Conservation (phyloP, 2,329 filamentous ascomycete species). For the Aspergillus cejpii region DNA sequence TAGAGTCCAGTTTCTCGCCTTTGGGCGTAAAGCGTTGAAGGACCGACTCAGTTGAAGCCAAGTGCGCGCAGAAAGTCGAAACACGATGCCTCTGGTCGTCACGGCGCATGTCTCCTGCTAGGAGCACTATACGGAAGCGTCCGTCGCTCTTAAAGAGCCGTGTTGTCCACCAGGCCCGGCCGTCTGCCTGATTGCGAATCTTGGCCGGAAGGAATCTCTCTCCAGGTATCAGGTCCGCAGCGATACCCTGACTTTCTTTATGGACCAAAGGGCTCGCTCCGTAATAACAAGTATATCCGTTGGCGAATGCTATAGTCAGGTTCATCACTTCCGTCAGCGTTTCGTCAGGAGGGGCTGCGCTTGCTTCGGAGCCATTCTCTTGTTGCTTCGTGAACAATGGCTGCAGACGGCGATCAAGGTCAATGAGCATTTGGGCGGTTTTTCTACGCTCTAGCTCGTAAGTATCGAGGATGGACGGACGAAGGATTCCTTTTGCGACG, state of each 20-base stretch:
- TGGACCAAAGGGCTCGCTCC: constrained; percentile 3
- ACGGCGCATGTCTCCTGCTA: constrained; percentile 53
- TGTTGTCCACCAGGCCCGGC: constrained; percentile 13
- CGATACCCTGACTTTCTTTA: constrained; percentile 1
- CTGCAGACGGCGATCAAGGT: constrained; percentile 46
- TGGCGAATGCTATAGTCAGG: constrained; percentile 2
- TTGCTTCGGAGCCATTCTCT: constrained; percentile 1
- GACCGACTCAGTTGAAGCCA: constrained; percentile 33
- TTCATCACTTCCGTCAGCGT: constrained; percentile 2
- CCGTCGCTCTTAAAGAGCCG: constrained; percentile 30
- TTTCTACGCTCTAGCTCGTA: constrained; percentile 49
- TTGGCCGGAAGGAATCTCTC: constrained; percentile 19
- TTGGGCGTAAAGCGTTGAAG: constrained; percentile 40
- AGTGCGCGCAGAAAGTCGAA: constrained; percentile 42
- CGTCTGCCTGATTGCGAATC: constrained; percentile 16
- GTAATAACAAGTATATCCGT: constrained; percentile 6
- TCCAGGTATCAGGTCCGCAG: constrained; percentile 4
- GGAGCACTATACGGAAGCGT: constrained; percentile 42
- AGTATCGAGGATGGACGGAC: constrained; percentile 42
- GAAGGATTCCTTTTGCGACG: constrained; percentile 38
- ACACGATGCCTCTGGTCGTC: constrained; percentile 43
- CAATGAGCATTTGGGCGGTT: constrained; percentile 60
- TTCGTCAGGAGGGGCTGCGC: not conserved
- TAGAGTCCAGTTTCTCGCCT: constrained; percentile 36
- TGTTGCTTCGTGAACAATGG: constrained; percentile 4